phyloP scores from a whole-genome alignment of 2,329 filamentous ascomycete species.

The Cercospora sesami region DNA sequence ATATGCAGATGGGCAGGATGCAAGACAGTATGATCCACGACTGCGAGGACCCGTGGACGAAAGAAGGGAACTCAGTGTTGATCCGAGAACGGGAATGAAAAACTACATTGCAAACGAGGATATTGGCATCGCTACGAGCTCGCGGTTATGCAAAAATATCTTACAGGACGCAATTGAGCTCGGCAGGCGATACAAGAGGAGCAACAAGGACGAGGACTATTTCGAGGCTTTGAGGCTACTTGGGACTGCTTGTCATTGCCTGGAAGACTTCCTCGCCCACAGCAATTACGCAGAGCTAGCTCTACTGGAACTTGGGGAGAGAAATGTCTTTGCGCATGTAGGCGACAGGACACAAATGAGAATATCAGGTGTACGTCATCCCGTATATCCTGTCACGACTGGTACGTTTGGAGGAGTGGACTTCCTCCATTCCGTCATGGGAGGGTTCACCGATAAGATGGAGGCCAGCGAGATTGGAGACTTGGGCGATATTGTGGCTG shows the following conservation, averaged over 20 bases:
- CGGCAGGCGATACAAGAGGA: conserved; percentile 68
- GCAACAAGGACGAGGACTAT: conserved; percentile 69
- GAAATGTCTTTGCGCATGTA: conserved; percentile 81
- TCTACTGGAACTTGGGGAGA: conserved; percentile 81
- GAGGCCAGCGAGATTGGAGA: conserved; percentile 88
- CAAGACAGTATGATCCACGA: conserved; percentile 74
- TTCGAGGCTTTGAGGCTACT: conserved; percentile 86
- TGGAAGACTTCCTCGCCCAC: conserved; percentile 91
- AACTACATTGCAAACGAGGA: conserved; percentile 92
- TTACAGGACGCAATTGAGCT: conserved; percentile 74
- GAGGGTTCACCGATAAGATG: conserved; percentile 79
- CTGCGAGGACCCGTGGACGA: conserved; percentile 77
- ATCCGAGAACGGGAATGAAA: conserved; percentile 65
- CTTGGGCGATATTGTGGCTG: conserved; percentile 75
- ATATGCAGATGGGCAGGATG: conserved; percentile 86
- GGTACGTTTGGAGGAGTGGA: conserved; percentile 95
- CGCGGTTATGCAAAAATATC: conserved; percentile 70
- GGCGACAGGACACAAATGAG: conserved; percentile 69
- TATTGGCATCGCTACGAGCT: conserved; percentile 76
- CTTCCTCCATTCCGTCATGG: conserved; percentile 71
- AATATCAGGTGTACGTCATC: conserved; percentile 63
- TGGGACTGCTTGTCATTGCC: conserved; percentile 83
- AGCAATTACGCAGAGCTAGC: conserved; percentile 90
- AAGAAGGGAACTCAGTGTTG: conserved; percentile 72
- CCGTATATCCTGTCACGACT: conserved; percentile 80